phyloP scores from a whole-genome alignment of 179 eudicot genomes.

The Dionaea muscipula region DNA sequence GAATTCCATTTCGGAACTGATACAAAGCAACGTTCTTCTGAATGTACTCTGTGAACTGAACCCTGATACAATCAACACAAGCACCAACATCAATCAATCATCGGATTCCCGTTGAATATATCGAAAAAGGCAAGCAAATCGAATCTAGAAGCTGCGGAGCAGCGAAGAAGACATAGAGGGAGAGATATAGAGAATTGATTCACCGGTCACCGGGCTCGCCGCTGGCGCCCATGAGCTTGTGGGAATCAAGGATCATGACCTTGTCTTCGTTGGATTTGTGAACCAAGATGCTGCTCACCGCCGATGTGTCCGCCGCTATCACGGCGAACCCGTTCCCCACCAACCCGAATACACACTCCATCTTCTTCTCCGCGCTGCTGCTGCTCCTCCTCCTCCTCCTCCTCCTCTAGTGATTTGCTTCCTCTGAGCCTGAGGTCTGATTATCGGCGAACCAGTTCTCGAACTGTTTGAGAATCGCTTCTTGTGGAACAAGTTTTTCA shows the following conservation, averaged over 20 bases:
- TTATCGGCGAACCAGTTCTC: too few relatives aligned
- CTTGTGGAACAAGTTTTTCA: too few relatives aligned
- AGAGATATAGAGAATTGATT: neutral
- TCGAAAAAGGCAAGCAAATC: too few relatives aligned
- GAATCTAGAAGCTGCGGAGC: too few relatives aligned
- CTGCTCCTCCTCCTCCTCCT: too few relatives aligned
- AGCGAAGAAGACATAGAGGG: too few relatives aligned
- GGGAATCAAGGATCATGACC: constrained; percentile 86
- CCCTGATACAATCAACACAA: constrained; percentile 27
- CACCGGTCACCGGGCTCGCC: constrained; percentile 93
- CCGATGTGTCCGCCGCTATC: constrained; percentile 76
- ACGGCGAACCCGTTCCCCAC: constrained; percentile 75
- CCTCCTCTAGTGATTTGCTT: too few relatives aligned
- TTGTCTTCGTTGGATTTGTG: constrained; percentile 91
- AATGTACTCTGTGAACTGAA: constrained; percentile 81
- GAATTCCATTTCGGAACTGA: constrained; percentile 81
- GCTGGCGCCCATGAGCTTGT: constrained; percentile 90
- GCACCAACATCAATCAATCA: constrained; percentile 4
- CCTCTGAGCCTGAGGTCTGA: too few relatives aligned
- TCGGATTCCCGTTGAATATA: too few relatives aligned
- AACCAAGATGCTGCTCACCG: constrained; percentile 73
- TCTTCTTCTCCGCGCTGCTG: too few relatives aligned
- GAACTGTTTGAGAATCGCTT: too few relatives aligned
- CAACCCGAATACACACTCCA: constrained; percentile 90
- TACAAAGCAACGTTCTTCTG: constrained; percentile 92